Conservation (phyloP, 2,329 filamentous ascomycete genomes). For the Arthrobotrys megalospora region DNA sequence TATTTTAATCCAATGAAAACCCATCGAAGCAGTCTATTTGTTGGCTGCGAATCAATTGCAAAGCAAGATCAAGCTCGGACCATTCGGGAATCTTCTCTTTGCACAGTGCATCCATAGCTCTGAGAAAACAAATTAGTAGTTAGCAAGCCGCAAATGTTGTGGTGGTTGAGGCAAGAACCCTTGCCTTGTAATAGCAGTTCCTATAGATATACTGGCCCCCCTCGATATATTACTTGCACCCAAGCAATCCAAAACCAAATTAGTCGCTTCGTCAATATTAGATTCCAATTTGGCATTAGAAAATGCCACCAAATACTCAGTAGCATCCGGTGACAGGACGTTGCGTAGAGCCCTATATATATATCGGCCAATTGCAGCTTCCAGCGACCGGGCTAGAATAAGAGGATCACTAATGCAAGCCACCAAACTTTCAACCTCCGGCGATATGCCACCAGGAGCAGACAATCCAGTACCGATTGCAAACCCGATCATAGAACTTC, state of each 20-base stretch:
- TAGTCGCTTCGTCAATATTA: background rate
- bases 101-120: background rate
- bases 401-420: constrained; percentile 13
- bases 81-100: background rate
- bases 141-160: too few relatives aligned
- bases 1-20: background rate
- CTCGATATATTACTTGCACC: background rate
- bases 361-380: constrained; percentile 8
- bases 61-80: constrained; percentile 6
- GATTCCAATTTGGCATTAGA: background rate
- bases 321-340: background rate
- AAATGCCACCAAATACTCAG: background rate
- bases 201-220: background rate
- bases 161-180: background rate
- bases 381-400: background rate
- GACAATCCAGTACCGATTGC: constrained; percentile 1
- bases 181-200: background rate
- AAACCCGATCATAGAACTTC: background rate
- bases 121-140: background rate
- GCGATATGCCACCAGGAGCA: constrained; percentile 1
- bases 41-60: background rate
- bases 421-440: constrained; percentile 8
- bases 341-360: background rate
- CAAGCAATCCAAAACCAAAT: constrained; percentile 9
- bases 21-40: background rate